These are phyloP conservation scores for Lactifluus piperatus DNA, from an alignment of 768 basidiomycete genomes.

Conservation along the genomic window DNA sequence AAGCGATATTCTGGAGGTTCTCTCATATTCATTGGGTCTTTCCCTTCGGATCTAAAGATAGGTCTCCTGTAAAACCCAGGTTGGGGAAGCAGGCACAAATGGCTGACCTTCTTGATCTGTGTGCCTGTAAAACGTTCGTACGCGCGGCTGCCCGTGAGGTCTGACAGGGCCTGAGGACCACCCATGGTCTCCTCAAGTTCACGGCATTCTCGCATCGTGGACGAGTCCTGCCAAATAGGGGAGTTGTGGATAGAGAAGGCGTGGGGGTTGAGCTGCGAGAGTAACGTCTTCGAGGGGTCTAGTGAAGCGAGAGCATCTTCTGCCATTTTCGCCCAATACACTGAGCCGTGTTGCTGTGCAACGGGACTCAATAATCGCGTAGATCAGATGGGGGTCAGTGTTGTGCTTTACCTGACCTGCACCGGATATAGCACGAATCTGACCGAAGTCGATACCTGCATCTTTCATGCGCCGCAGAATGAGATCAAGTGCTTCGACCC, in stretches of 20 bases:
- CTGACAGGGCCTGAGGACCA: conserved; percentile 61
- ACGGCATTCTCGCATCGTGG: conserved; percentile 66
- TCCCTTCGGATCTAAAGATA: conserved; percentile 44
- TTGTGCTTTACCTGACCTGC: conserved; percentile 58
- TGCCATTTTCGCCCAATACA: conserved; percentile 65
- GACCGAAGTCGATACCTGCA: conserved; percentile 48
- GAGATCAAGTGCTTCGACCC: conserved; percentile 79
- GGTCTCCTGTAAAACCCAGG: background rate
- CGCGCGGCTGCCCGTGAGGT: conserved; percentile 72
- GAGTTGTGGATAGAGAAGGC: conserved; percentile 63
- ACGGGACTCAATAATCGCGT: background rate
- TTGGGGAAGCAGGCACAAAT: background rate
- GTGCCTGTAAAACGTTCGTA: conserved; percentile 86
- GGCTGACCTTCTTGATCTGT: conserved; percentile 65
- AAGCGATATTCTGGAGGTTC: conserved; percentile 62
- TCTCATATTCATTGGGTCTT: conserved; percentile 44
- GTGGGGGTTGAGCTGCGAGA: conserved; percentile 47
- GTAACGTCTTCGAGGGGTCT: conserved; percentile 41
- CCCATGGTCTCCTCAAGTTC: conserved; percentile 59
- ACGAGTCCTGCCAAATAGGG: conserved; percentile 91
- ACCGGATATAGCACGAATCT: conserved; percentile 61
- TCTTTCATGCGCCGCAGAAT: conserved; percentile 53
- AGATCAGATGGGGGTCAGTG: background rate
- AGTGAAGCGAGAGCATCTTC: conserved; percentile 44
- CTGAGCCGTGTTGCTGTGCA: conserved; percentile 74